Conservation (phyloP, 2,329 filamentous ascomycete genomes). For the Cercospora berteroae region DNA sequence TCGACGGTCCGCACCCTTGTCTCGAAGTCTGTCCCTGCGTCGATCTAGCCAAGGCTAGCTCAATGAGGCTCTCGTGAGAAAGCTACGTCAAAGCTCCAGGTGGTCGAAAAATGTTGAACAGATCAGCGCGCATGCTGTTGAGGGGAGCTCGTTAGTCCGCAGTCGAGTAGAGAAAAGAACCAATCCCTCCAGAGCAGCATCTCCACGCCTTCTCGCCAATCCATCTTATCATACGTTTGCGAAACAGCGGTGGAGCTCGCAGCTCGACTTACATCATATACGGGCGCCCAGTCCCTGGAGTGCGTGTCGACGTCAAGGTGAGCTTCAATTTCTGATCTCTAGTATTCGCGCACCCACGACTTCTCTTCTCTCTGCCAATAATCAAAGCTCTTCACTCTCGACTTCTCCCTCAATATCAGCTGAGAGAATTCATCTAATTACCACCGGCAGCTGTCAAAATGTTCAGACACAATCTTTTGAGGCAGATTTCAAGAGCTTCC, state of each 20-base stretch:
- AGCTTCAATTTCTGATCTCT: constrained; percentile 6
- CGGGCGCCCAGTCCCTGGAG: constrained; percentile 6
- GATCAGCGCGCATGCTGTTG: constrained; percentile 2
- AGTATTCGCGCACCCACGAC: background rate
- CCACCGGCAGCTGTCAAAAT: constrained; percentile 22
- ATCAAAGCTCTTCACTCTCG: background rate
- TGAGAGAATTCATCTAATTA: background rate
- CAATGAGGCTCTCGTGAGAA: constrained; percentile 1
- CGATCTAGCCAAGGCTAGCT: background rate
- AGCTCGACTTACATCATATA: constrained; percentile 6
- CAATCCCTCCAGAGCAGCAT: background rate
- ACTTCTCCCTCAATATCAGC: background rate
- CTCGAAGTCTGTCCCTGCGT: background rate
- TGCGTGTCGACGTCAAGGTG: constrained; percentile 9
- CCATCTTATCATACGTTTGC: background rate
- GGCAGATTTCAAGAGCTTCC: constrained; percentile 36
- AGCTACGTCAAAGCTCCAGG: constrained; percentile 15
- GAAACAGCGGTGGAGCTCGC: constrained; percentile 3
- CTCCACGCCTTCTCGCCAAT: background rate
- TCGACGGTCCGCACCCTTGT: background rate
- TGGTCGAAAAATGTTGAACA: constrained; percentile 8
- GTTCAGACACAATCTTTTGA: constrained; percentile 36
- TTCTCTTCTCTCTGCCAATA: background rate
- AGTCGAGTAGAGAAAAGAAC: background rate
- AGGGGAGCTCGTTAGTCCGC: background rate